phyloP scores from a whole-genome alignment of 768 basidiomycete species.

The Kwoniella shandongensis region DNA sequence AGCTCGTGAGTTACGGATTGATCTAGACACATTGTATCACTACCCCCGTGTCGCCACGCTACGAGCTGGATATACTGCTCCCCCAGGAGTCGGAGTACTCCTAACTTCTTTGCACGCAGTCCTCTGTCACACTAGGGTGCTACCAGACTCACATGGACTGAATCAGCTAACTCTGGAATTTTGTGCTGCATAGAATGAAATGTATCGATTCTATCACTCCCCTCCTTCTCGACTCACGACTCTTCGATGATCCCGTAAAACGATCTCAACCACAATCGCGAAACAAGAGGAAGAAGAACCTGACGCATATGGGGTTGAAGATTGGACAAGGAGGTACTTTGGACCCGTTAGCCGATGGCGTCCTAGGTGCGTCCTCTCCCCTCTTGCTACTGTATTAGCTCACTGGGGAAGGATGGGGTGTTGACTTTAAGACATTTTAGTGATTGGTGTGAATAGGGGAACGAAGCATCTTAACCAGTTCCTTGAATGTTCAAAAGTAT shows the following conservation, averaged over 20 bases:
- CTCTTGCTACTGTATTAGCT: background rate
- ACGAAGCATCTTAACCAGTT: constrained; percentile 83
- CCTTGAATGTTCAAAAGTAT: constrained; percentile 84
- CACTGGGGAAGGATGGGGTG: background rate
- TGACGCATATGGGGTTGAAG: constrained; percentile 60
- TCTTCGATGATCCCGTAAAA: constrained; percentile 62
- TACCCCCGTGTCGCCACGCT: no score
- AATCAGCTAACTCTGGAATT: background rate
- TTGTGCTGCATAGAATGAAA: constrained; percentile 61
- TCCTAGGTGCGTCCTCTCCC: constrained; percentile 64
- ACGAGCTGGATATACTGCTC: no score
- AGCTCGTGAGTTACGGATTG: constrained; percentile 60
- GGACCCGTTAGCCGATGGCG: constrained; percentile 94
- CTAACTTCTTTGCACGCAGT: no score
- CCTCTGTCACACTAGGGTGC: no score
- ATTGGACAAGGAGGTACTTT: constrained; percentile 71
- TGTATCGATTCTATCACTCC: constrained; percentile 80
- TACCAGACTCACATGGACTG: no score
- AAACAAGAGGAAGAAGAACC: constrained; percentile 55
- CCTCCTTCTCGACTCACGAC: constrained; percentile 69
- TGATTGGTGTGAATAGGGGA: constrained; percentile 82
- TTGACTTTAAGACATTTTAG: constrained; percentile 55
- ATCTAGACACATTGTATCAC: background rate
- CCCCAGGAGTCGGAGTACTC: no score
- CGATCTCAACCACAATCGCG: constrained; percentile 15